A percentile compares a stretch with the other conserved stretches of the same genome.
Evolutionary conservation across 257 asterid species (phyloP).

Genomic region (Nicotiana sylvestris): DNA sequence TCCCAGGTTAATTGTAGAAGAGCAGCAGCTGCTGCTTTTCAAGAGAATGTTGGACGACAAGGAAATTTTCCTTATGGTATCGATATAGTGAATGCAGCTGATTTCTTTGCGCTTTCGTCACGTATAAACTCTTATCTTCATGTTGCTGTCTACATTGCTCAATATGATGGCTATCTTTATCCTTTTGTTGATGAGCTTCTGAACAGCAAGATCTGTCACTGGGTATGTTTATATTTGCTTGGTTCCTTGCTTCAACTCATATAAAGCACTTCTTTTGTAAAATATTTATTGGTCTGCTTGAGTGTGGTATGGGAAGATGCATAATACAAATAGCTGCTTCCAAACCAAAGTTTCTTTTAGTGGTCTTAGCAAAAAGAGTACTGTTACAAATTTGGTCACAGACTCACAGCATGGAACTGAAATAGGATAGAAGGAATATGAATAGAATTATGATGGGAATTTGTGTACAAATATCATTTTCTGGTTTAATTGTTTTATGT

Average conservation of each 20-base stretch:
- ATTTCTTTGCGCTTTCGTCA: slow-evolving; percentile 94
- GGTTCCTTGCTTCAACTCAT: slow-evolving; percentile 10
- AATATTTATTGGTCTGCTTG: not conserved
- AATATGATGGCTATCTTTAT: slow-evolving; percentile 77
- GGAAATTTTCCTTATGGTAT: slow-evolving; percentile 89
- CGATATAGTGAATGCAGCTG: slow-evolving; percentile 86
- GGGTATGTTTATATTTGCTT: slow-evolving; percentile 60
- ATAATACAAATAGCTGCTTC: not conserved
- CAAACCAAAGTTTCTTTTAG: not conserved
- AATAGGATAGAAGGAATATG: not conserved
- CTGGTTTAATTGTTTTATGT: too few species aligned
- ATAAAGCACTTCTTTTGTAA: not conserved
- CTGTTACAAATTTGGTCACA: not conserved
- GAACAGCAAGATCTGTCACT: slow-evolving; percentile 80
- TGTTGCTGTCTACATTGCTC: slow-evolving; percentile 81
- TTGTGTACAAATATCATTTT: not conserved
- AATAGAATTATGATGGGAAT: not conserved
- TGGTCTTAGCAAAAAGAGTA: not conserved
- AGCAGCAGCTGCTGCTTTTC: slow-evolving; percentile 99
- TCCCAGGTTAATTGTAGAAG: slow-evolving; percentile 95
- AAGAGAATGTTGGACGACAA: slow-evolving; percentile 98
- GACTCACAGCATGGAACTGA: not conserved
- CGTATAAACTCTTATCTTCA: slow-evolving; percentile 80
- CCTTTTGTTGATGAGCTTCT: slow-evolving; percentile 79
- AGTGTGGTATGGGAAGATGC: not conserved